A percentile compares a stretch with the other conserved stretches of the same genome.
Conservation (phyloP, 2,329 filamentous ascomycete genomes). For the Annulohypoxylon truncatum region DNA sequence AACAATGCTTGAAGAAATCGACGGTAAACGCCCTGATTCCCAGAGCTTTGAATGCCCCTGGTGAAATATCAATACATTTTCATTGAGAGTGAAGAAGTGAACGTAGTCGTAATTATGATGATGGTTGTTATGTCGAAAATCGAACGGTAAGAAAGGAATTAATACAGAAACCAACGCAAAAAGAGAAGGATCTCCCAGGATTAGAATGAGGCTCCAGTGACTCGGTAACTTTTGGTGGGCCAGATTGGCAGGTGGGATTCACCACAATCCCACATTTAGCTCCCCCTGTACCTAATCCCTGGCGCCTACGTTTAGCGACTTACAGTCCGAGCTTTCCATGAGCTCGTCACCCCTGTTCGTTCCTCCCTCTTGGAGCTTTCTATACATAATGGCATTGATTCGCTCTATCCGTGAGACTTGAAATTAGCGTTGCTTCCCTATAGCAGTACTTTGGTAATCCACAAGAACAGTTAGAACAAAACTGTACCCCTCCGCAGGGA, state of each 20-base stretch:
- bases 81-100: neutral
- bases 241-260: neutral
- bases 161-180: constrained; percentile 1
- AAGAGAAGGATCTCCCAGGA: neutral
- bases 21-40: neutral
- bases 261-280: constrained; percentile 11
- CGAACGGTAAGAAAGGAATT: neutral
- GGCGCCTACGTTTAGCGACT: constrained; percentile 9
- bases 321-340: constrained; percentile 20
- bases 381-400: neutral
- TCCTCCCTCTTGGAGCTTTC: neutral
- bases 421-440: neutral
- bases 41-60: neutral
- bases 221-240: constrained; percentile 18
- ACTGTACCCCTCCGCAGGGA: too few species aligned
- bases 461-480: neutral
- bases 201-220: neutral
- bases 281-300: constrained; percentile 22
- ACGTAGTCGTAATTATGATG: neutral
- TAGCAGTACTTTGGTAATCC: neutral
- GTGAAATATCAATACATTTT: constrained; percentile 18
- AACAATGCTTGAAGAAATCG: neutral
- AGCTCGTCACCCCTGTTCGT: constrained; percentile 20
- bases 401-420: neutral
- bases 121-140: neutral